Conservation (phyloP, 225 moss, liverwort and hornwort genomes). For the Lunularia cruciata region DNA sequence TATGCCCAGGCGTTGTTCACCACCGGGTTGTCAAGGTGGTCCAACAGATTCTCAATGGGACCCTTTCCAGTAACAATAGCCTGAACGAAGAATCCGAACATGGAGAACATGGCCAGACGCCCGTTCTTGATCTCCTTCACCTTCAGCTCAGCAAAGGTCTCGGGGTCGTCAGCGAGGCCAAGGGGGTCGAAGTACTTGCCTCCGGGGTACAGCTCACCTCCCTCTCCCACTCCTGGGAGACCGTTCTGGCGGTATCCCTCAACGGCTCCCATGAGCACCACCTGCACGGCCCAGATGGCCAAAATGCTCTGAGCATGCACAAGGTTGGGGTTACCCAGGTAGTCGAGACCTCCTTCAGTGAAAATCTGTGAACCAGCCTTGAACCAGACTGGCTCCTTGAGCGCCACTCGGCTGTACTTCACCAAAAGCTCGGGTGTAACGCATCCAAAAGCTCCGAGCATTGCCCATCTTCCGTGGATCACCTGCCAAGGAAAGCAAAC, state of each 20-base stretch:
- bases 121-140: constrained; percentile 55
- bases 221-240: constrained; percentile 32
- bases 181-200: constrained; percentile 46
- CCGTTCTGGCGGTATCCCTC: constrained; percentile 50
- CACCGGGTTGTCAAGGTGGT: constrained; percentile 38
- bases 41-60: constrained; percentile 41
- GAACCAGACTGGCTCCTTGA: constrained; percentile 50
- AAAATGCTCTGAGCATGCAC: constrained; percentile 54
- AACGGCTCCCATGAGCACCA: constrained; percentile 44
- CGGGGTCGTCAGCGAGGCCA: constrained; percentile 45
- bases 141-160: constrained; percentile 42
- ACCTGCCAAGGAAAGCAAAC: constrained; percentile 30
- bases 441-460: constrained; percentile 52
- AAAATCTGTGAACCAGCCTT: constrained; percentile 55
- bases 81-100: constrained; percentile 55
- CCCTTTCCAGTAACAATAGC: constrained; percentile 56
- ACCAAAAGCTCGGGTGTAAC: constrained; percentile 37
- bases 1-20: constrained; percentile 55
- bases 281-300: constrained; percentile 47
- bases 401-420: constrained; percentile 38
- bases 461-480: constrained; percentile 48
- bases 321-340: constrained; percentile 40
- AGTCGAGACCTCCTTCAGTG: constrained; percentile 47
- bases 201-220: constrained; percentile 41
- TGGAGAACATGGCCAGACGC: constrained; percentile 52